These are phyloP conservation scores for Fraxinus cuspidata DNA, from an alignment of 257 asterid species.

Conservation along the genomic window DNA sequence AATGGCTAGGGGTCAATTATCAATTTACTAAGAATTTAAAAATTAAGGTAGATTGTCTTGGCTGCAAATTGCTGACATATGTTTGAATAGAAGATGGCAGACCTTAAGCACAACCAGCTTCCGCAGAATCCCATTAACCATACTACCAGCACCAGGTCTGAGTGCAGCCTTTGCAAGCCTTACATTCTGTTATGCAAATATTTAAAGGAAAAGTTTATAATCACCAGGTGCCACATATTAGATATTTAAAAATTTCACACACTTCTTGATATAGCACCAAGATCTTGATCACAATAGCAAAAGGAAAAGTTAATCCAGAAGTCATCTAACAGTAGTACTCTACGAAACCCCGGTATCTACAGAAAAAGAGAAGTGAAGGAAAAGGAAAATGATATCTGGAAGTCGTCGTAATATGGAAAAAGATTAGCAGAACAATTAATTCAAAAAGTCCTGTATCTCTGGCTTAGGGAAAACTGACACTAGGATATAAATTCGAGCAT, in stretches of 20 bases:
- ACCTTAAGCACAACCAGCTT: conserved; percentile 84
- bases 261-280: background rate
- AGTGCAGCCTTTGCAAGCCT: conserved; percentile 90
- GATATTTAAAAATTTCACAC: background rate
- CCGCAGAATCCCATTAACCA: conserved; percentile 90
- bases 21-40: background rate
- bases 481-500: background rate
- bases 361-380: background rate
- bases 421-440: background rate
- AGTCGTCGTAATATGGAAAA: background rate
- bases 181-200: conserved; percentile 62
- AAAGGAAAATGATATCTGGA: conserved; percentile 1
- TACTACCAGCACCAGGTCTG: conserved; percentile 91
- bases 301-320: background rate
- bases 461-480: background rate
- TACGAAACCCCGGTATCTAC: background rate
- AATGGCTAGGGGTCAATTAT: background rate
- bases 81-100: conserved; percentile 20
- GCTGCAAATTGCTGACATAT: conserved; percentile 14
- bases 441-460: background rate
- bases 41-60: conserved; percentile 6
- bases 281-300: background rate
- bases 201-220: conserved; percentile 18
- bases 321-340: background rate
- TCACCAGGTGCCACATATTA: conserved; percentile 13